Evolutionary conservation across 164 flowering plant genomes (phyloP), one percentile per base, ranked within the genome.

Genomic region (Piper betle): DNA sequence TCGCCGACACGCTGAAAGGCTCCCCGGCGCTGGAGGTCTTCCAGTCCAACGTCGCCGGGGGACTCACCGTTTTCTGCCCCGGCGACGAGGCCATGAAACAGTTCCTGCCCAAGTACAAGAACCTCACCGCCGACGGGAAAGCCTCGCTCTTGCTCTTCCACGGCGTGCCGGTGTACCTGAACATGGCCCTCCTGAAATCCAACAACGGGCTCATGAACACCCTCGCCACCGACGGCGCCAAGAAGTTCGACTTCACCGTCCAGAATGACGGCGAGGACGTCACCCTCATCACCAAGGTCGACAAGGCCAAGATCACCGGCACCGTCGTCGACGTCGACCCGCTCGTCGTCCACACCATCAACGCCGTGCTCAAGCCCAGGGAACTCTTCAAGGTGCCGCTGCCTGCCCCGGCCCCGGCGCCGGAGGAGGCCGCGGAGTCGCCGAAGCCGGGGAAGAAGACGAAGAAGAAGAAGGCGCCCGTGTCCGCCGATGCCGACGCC

Each of bases 241-340:
- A 63, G 54, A 76, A 73, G 69, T 76, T 53, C 61, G 72, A 66
- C 5, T 73, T 77, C 64, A 69, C 70, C 0, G 77, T 75, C 18
- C 80, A 77, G 58, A 74, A 73, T 61, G 70, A 62, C 62, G 82
- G 82, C 15, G 74, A 73, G 56, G 58, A 59, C 15, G 78, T 78
- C 17, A 78, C 79, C 7, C 59, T 78, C 58, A 75, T 75, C 82
- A 89, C 96, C 25, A 82, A 79, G 71, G 25, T 78, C 40, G 76
- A 72, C 6, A 81, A 88, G 58, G 92, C 90, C 40, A 86, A 65
- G 67, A 77, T 91, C 10, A 73, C 77, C 1, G 84, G 78, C 4
- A 91, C 91, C 33, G 18, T 91, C 13, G 2, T 84, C 2, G 96
- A 89, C 66, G 79, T 85, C 56, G 75, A 85, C 60, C 98, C 96